Conservation (phyloP, 192 early-diverging fungal species). For the Dissophora globulifera region DNA sequence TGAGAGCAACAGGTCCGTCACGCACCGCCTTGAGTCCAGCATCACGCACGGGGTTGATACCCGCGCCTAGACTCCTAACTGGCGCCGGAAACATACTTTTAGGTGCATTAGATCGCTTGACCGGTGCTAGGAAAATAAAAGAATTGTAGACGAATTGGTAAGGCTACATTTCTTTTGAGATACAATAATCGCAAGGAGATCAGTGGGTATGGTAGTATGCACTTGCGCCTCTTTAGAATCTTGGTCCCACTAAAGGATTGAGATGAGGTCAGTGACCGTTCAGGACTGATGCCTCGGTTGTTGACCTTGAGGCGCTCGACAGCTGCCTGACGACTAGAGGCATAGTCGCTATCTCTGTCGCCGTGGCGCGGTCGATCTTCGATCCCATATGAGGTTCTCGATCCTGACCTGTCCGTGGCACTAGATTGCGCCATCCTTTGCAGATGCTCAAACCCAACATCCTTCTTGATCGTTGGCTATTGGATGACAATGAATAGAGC, state of each 20-base stretch:
- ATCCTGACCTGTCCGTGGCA: slow-evolving; percentile 2
- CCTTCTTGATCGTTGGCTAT: slow-evolving; percentile 21
- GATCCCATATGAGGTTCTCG: slow-evolving; percentile 1
- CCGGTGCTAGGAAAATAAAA: slow-evolving; percentile 20
- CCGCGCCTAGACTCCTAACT: slow-evolving; percentile 19
- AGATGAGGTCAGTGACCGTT: slow-evolving; percentile 23
- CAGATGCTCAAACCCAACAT: slow-evolving; percentile 31
- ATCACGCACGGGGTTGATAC: slow-evolving; percentile 34
- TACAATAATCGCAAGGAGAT: too few species aligned
- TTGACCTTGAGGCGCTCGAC: slow-evolving; percentile 44
- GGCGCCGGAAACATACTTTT: slow-evolving; percentile 29
- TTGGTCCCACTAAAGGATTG: slow-evolving; percentile 30
- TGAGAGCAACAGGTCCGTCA: slow-evolving; percentile 40
- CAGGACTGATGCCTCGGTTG: slow-evolving; percentile 38
- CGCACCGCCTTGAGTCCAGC: slow-evolving; percentile 50
- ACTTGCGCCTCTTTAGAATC: slow-evolving; percentile 39
- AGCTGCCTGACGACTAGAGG: slow-evolving; percentile 28
- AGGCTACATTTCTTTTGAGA: too few species aligned
- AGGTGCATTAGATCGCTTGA: slow-evolving; percentile 23
- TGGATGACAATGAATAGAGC: too few species aligned
- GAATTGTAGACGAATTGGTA: too few species aligned
- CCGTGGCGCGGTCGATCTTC: slow-evolving; percentile 11
- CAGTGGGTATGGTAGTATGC: not conserved
- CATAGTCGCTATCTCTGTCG: not conserved
- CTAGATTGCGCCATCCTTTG: slow-evolving; percentile 32